These are phyloP conservation scores for Epichloe coenophiala DNA, from an alignment of 2,329 filamentous ascomycete species.

Conservation along the genomic window DNA sequence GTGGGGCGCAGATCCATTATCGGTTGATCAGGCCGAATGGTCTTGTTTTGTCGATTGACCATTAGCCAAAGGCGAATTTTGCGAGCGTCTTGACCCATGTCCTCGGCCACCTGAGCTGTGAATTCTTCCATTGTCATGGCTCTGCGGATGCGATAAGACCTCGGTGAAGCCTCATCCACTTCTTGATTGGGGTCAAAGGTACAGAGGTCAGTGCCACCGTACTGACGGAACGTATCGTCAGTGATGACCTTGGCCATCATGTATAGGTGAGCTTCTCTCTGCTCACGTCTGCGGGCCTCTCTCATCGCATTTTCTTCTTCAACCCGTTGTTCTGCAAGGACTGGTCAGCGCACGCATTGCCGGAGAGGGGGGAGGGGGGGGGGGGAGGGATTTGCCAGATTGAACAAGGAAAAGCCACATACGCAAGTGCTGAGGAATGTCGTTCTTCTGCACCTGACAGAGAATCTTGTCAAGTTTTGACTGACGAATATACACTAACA, in stretches of 20 bases:
- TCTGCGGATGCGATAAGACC: constrained; percentile 58
- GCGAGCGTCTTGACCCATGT: constrained; percentile 53
- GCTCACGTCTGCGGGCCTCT: constrained; percentile 71
- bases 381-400: too few species aligned
- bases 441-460: constrained; percentile 57
- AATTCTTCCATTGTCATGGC: constrained; percentile 68
- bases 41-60: constrained; percentile 98
- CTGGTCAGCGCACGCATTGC: constrained; percentile 7
- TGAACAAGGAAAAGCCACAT: constrained; percentile 19
- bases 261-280: constrained; percentile 89
- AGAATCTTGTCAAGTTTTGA: constrained; percentile 73
- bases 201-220: constrained; percentile 74
- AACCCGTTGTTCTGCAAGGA: constrained; percentile 48
- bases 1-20: constrained; percentile 66
- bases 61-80: constrained; percentile 83
- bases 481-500: constrained; percentile 95
- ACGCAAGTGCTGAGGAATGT: constrained; percentile 74
- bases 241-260: constrained; percentile 73
- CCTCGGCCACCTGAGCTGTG: constrained; percentile 53
- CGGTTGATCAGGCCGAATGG: constrained; percentile 80
- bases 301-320: constrained; percentile 67
- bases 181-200: constrained; percentile 51
- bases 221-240: constrained; percentile 64
- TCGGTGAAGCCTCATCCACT: constrained; percentile 56
- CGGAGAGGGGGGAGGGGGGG: too few species aligned